Base-by-base conservation (phyloP, 2,329 filamentous ascomycete species). In the Ophiostoma pallidulum region DNA sequence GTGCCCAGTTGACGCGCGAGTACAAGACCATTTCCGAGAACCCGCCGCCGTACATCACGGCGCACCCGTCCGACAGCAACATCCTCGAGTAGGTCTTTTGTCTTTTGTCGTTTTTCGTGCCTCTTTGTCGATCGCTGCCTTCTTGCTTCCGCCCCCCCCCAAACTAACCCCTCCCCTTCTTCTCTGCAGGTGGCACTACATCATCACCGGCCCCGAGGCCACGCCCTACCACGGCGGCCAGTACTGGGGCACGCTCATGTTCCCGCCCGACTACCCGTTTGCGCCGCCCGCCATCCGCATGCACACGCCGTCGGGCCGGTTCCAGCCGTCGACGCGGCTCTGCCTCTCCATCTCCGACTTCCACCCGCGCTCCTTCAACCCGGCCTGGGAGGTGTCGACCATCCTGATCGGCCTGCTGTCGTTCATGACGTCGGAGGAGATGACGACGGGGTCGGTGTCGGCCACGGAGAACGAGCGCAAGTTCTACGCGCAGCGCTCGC, bases 371-470 rank as follows among this genome's bases (percentile, higher is more conserved):
- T 91, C 85, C 24, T 98, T 97, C 73, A 98, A 98, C 64, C 92
- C 92, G 2, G 90, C 92, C 1, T 98, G 92, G 92, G 91, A 95
- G 61, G 92, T 98, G 8, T 91, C 85, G 47, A 98, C 92, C 0
- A 98, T 98, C 54, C 72, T 98, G 14, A 94, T 94, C 47, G 92
- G 92, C 9, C 77, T 98, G 24, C 72, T 97, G 53, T 94, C 86
- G 33, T 98, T 98, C 67, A 98, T 98, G 92, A 97, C 91, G 3
- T 88, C 86, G 55, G 91, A 98, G 62, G 92, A 98, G 70, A 96
- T 97, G 85, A 98, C 92, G 0, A 97, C 92, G 0, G 92, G 92
- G 2, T 90, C 84, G 26, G 79, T 98, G 26, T 82, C 83, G 6
- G 86, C 82, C 16, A 84, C 79, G 0, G 78, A 86, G 42, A 71